Conservation (phyloP, 352 stramenopile species). For the Phytophthora pseudosyringae region DNA sequence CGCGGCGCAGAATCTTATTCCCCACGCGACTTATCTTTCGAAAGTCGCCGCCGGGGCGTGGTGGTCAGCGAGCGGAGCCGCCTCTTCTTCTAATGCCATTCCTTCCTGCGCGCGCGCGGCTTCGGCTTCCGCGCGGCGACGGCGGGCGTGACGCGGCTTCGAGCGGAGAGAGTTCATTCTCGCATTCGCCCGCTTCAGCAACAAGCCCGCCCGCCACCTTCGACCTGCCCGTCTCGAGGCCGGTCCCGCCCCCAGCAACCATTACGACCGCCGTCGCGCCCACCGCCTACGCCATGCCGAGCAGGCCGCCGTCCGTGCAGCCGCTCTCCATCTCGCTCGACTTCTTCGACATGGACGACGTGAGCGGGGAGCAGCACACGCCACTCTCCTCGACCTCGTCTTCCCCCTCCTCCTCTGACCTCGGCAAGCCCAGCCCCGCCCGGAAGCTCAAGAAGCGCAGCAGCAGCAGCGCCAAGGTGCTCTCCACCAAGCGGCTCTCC, state of each 20-base stretch:
- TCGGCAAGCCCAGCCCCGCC: constrained; percentile 22
- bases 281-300: constrained; percentile 30
- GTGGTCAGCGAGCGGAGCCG: constrained; percentile 18
- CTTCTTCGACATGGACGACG: constrained; percentile 40
- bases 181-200: constrained; percentile 33
- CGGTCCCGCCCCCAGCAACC: constrained; percentile 22
- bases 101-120: constrained; percentile 6
- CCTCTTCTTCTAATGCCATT: constrained; percentile 25
- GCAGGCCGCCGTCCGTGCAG: constrained; percentile 31
- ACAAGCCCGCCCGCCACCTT: constrained; percentile 8
- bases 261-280: constrained; percentile 37
- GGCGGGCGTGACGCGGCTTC: constrained; percentile 2
- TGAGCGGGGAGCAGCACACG: constrained; percentile 32
- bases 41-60: constrained; percentile 19
- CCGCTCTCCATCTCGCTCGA: constrained; percentile 47
- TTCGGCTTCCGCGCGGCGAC: constrained; percentile 1
- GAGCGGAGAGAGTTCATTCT: constrained; percentile 34
- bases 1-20: constrained; percentile 36
- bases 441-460: constrained; percentile 42
- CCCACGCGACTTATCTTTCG: constrained; percentile 35
- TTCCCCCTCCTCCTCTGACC: constrained; percentile 29
- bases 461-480: constrained; percentile 29
- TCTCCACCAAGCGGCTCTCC: constrained; percentile 41
- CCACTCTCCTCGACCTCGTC: constrained; percentile 28
- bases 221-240: constrained; percentile 22